A percentile compares a stretch with the other conserved stretches of the same genome.
Evolutionary conservation across 768 basidiomycete genomes (phyloP).

Genomic region (Russula brevipes): DNA sequence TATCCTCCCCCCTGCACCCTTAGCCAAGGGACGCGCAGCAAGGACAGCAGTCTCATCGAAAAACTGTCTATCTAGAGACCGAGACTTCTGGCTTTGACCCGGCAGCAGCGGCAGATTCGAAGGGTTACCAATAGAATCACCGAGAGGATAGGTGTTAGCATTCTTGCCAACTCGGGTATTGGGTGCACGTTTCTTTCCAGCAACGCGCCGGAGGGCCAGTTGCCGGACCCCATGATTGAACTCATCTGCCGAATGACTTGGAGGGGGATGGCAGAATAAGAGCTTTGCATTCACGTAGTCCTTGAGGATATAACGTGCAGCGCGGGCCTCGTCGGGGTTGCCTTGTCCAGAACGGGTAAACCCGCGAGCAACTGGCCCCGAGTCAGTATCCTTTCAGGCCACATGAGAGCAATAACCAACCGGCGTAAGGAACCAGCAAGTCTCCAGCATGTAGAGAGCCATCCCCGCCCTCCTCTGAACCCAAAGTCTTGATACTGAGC

Average conservation of each 20-base stretch:
- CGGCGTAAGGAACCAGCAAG: conserved; percentile 84
- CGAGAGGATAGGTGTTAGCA: conserved; percentile 61
- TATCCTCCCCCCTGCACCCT: conserved; percentile 52
- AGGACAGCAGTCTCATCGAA: conserved; percentile 56
- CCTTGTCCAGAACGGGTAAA: conserved; percentile 92
- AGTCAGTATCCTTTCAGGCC: conserved; percentile 10
- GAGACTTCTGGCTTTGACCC: conserved; percentile 47
- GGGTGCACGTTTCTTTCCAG: conserved; percentile 86
- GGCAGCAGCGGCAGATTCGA: conserved; percentile 6
- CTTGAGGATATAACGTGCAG: conserved; percentile 88
- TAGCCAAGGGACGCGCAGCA: conserved; percentile 57
- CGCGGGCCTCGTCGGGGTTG: conserved; percentile 93
- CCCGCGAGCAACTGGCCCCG: conserved; percentile 73
- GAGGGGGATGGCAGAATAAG: conserved; percentile 87
- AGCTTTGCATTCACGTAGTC: conserved; percentile 96
- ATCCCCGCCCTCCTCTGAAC: conserved; percentile 79
- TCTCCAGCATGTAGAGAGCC: conserved; percentile 70
- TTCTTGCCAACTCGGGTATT: conserved; percentile 77
- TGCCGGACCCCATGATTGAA: conserved; percentile 76
- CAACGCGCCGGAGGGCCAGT: conserved; percentile 50
- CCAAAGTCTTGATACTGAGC: conserved; percentile 58
- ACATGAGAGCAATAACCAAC: conserved; percentile 46
- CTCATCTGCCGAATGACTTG: conserved; percentile 51
- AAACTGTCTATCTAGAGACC: conserved; percentile 75
- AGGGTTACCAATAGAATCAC: conserved; percentile 14